A percentile compares a stretch with the other conserved stretches of the same genome.
Conservation (phyloP, 2,329 filamentous ascomycete species). For the Monilinia fructicola region DNA sequence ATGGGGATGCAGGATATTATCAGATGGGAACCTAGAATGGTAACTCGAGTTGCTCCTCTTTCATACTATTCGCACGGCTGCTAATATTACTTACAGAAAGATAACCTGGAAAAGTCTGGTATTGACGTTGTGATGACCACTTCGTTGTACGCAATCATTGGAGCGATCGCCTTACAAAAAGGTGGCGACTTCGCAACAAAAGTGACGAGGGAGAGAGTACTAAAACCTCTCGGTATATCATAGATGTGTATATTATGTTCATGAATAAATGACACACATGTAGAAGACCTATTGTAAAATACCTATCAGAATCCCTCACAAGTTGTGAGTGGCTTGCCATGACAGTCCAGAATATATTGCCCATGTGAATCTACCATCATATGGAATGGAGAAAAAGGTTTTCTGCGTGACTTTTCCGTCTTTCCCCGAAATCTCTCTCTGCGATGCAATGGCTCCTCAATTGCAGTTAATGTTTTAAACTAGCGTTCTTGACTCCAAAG, state of each 20-base stretch:
- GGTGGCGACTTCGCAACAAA: slow-evolving; percentile 75
- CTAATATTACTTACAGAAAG: slow-evolving; percentile 47
- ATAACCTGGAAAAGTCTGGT: slow-evolving; percentile 71
- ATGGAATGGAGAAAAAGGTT: background rate
- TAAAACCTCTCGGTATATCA: slow-evolving; percentile 40
- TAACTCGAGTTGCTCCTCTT: slow-evolving; percentile 43
- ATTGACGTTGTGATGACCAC: slow-evolving; percentile 72
- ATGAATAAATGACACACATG: slow-evolving; percentile 16
- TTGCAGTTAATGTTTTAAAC: background rate
- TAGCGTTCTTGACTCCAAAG: background rate
- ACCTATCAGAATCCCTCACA: background rate
- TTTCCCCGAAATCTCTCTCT: background rate
- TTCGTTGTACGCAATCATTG: slow-evolving; percentile 80
- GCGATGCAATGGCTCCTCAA: background rate
- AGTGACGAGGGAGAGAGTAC: slow-evolving; percentile 66
- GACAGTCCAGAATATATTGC: slow-evolving; percentile 16
- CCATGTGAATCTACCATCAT: background rate
- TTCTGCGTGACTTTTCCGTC: background rate
- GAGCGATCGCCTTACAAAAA: slow-evolving; percentile 84
- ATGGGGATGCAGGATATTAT: slow-evolving; percentile 74
- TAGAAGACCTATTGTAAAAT: slow-evolving; percentile 25
- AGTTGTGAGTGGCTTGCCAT: slow-evolving; percentile 1
- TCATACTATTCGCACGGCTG: slow-evolving; percentile 28
- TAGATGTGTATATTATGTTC: slow-evolving; percentile 35
- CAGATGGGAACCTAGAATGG: slow-evolving; percentile 84